A percentile compares a stretch with the other conserved stretches of the same genome.
These are phyloP conservation scores for Glonium stellatum DNA, from an alignment of 495 filamentous ascomycete genomes.

Conservation along the genomic window DNA sequence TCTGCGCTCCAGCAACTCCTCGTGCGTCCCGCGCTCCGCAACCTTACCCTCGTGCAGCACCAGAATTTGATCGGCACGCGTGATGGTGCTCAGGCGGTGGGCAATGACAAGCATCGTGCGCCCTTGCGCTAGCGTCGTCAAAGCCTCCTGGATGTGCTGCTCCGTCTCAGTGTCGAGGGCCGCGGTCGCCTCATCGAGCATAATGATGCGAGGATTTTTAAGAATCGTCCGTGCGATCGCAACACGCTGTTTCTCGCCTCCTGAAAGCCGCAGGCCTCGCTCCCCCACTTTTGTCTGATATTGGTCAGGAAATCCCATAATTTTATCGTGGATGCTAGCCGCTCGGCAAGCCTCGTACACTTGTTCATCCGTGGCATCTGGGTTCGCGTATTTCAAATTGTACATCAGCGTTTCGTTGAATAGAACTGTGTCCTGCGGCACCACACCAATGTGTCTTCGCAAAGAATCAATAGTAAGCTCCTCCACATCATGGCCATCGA, in stretches of 20 bases:
- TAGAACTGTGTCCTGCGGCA: conserved; percentile 91
- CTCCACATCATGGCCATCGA: conserved; percentile 79
- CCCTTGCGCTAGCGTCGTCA: conserved; percentile 69
- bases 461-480: conserved; percentile 90
- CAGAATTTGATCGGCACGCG: conserved; percentile 86
- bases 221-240: conserved; percentile 95
- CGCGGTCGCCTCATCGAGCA: conserved; percentile 93
- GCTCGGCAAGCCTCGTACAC: conserved; percentile 84
- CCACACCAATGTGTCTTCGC: conserved; percentile 82
- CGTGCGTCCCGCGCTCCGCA: conserved; percentile 77
- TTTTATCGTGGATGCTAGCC: conserved; percentile 93
- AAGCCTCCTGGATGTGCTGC: conserved; percentile 84
- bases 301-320: conserved; percentile 83
- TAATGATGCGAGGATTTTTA: conserved; percentile 91
- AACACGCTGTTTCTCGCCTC: conserved; percentile 94
- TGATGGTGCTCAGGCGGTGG: conserved; percentile 91
- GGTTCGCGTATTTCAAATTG: conserved; percentile 92
- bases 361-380: conserved; percentile 73
- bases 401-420: conserved; percentile 98
- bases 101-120: conserved; percentile 82
- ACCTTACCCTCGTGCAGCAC: conserved; percentile 83
- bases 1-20: conserved; percentile 67
- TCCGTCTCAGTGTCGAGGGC: conserved; percentile 94
- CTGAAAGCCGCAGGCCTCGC: conserved; percentile 83
- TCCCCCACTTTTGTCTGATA: conserved; percentile 93